Evolutionary conservation across 2,329 filamentous ascomycete species (phyloP), one percentile per base, ranked within the genome.

Genomic region (Nemania sp.): DNA sequence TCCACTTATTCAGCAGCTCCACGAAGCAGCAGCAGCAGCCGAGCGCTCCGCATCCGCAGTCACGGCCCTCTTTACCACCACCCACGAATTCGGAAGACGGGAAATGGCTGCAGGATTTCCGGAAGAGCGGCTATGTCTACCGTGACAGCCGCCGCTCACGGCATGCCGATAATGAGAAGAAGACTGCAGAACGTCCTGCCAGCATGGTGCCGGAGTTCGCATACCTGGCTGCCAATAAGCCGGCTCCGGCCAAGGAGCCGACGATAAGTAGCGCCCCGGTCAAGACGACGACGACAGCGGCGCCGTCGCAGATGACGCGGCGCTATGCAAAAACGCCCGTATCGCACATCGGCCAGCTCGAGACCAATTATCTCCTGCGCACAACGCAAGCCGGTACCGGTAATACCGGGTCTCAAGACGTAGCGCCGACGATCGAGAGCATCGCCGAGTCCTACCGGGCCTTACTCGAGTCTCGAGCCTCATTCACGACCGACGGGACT

Each of bases 301-400:
- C 66, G 1, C 61, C 66, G 1, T 49, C 57, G 5, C 70, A 68
- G 2, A 66, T 65, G 6, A 71, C 72, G 60, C 73, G 77, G 51
- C 73, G 76, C 24, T 75, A 76, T 46, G 77, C 78, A 33, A 82
- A 81, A 64, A 81, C 78, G 2, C 79, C 79, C 0, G 76, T 81
- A 19, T 72, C 72, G 36, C 69, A 70, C 8, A 77, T 81, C 52
- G 78, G 78, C 12, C 78, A 81, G 60, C 69, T 79, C 2, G 79
- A 81, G 54, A 67, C 67, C 6, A 53, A 62, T 12, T 57, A 63
- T 20, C 52, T 56, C 39, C 53, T 63, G 41, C 60, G 66, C 6
- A 54, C 48, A 17, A 56, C 61, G 3, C 62, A 60, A 8, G 56
- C 58, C n/a, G n/a, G n/a, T n/a, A n/a, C n/a, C n/a, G n/a, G n/a